Percentiles rank a stretch among this genome's conserved stretches.
These are phyloP conservation scores for Pascua sp. DNA, from an alignment of 1,284 basidiomycete species.

Conservation along the genomic window DNA sequence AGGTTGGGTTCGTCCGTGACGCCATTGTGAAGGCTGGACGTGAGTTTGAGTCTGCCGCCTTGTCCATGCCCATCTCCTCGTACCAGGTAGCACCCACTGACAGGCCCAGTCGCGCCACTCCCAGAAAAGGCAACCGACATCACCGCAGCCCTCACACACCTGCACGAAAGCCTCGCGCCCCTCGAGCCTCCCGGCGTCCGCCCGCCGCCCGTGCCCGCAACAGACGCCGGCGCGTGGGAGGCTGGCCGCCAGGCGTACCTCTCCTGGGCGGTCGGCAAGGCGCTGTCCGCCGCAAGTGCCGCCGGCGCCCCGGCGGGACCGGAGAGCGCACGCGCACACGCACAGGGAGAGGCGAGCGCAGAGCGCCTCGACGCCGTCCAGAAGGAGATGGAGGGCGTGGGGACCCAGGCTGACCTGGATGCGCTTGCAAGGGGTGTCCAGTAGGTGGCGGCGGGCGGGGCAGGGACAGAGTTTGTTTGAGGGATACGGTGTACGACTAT, in stretches of 20 bases:
- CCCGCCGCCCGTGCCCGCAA: background rate
- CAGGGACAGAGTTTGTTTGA: background rate
- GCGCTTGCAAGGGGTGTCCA: slow-evolving; percentile 13
- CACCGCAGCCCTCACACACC: slow-evolving; percentile 20
- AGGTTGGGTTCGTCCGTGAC: slow-evolving; percentile 46
- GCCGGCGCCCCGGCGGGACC: too few relatives aligned
- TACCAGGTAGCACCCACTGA: background rate
- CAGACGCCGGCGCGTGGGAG: slow-evolving; percentile 36
- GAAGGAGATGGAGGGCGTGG: slow-evolving; percentile 20
- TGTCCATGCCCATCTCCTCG: too few relatives aligned
- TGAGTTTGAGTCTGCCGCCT: slow-evolving; percentile 17
- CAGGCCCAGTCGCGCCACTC: slow-evolving; percentile 35
- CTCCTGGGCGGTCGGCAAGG: slow-evolving; percentile 43
- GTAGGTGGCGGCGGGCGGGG: background rate
- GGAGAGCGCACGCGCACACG: too few relatives aligned
- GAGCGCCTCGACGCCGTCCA: slow-evolving; percentile 19
- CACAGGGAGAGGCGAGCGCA: slow-evolving; percentile 7
- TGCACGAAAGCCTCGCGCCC: slow-evolving; percentile 28
- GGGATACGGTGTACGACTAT: background rate
- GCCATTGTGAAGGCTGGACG: slow-evolving; percentile 29
- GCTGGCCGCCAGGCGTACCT: slow-evolving; percentile 47
- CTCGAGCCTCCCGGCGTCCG: background rate
- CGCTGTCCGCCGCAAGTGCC: slow-evolving; percentile 12
- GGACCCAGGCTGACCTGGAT: slow-evolving; percentile 20
- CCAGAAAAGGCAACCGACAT: slow-evolving; percentile 27